Conservation (phyloP, 345 rosid species). For the Eucalyptus cloeziana region DNA sequence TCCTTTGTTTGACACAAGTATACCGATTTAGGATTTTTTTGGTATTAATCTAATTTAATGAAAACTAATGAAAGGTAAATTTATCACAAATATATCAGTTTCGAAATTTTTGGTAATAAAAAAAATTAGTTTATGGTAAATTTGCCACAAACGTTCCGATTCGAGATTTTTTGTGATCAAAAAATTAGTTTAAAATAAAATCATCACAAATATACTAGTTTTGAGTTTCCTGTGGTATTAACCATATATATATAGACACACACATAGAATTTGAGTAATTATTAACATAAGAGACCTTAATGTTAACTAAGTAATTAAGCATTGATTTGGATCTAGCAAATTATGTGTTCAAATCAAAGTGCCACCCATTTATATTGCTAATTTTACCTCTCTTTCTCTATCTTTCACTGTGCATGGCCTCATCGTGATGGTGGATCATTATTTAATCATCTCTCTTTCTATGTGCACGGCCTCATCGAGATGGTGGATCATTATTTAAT, state of each 20-base stretch:
- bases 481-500: background rate
- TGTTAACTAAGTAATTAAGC: background rate
- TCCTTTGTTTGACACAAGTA: rapidly evolving
- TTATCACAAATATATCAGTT: no score
- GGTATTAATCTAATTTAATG: no score
- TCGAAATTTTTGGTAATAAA: no score
- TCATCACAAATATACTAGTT: no score
- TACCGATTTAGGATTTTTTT: no score
- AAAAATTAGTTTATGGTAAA: no score
- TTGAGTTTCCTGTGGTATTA: background rate
- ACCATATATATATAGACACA: background rate
- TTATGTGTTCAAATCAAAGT: background rate
- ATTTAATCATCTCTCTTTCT: background rate
- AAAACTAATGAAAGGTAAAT: no score
- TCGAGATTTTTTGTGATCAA: no score
- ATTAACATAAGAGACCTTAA: background rate
- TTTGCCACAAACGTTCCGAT: no score
- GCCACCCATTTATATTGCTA: background rate
- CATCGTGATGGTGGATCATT: no score
- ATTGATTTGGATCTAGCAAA: background rate
- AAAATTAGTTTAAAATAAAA: no score
- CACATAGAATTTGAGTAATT: background rate
- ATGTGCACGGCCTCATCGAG: background rate
- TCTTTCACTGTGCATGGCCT: background rate
- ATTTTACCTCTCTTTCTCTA: background rate